Evolutionary conservation across 495 filamentous ascomycete species (phyloP).

Genomic region (Elaphomyces granulatus): DNA sequence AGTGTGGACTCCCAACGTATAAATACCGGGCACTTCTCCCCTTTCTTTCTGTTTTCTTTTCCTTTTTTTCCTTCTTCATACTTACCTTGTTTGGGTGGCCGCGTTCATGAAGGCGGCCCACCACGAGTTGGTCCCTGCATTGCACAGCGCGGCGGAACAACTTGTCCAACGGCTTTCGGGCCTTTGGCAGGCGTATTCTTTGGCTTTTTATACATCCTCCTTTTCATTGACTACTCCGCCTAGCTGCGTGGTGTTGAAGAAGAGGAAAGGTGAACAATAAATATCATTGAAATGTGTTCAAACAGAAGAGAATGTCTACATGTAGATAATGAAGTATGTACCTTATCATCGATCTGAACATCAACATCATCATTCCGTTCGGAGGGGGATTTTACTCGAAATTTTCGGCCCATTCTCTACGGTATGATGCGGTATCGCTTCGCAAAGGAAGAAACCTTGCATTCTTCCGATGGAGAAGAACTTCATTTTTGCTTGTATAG

Average conservation of each 20-base stretch:
- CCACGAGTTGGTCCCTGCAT: slow-evolving; percentile 45
- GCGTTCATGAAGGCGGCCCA: slow-evolving; percentile 35
- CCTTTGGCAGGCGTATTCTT: slow-evolving; percentile 54
- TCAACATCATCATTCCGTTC: no score
- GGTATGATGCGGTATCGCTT: no score
- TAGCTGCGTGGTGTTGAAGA: slow-evolving; percentile 36
- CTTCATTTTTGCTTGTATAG: no score
- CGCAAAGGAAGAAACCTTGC: no score
- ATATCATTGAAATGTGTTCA: no score
- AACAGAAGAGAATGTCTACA: no score
- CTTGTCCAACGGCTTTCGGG: slow-evolving; percentile 46
- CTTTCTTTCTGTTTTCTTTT: slow-evolving; percentile 3
- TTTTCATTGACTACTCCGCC: slow-evolving; percentile 40
- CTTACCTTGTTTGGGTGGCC: slow-evolving; percentile 37
- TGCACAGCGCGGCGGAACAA: slow-evolving; percentile 51
- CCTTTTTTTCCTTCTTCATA: slow-evolving; percentile 31
- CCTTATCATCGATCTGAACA: no score
- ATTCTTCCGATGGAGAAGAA: no score
- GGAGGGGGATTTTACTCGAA: no score
- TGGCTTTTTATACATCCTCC: slow-evolving; percentile 32
- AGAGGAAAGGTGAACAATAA: no score
- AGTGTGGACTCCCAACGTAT: slow-evolving; percentile 10
- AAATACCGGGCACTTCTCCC: slow-evolving; percentile 8
- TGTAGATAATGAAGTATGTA: no score
- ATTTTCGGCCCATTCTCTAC: no score